Evolutionary conservation across 2,329 filamentous ascomycete species (phyloP).

Genomic region (Exophiala sideris): DNA sequence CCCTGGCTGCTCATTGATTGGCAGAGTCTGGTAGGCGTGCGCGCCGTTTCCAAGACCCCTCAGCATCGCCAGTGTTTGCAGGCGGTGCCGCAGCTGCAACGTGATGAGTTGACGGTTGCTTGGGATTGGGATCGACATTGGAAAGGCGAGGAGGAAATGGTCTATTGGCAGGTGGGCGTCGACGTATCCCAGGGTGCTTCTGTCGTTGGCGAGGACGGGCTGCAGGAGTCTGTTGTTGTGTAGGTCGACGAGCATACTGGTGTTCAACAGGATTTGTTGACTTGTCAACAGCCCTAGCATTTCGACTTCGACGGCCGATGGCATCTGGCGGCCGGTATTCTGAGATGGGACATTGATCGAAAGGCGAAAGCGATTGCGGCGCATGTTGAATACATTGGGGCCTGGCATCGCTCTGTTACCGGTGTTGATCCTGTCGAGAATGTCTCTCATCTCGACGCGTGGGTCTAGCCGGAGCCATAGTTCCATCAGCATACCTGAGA

Average conservation of each 20-base stretch:
- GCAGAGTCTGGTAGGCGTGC: constrained; percentile 3
- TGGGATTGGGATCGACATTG: constrained; percentile 9
- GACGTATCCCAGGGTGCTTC: constrained; percentile 4
- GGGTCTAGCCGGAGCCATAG: constrained; percentile 22
- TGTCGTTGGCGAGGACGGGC: constrained; percentile 10
- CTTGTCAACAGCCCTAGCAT: constrained; percentile 8
- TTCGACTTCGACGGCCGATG: constrained; percentile 11
- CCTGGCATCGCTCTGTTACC: not conserved
- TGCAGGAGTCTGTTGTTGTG: constrained; percentile 14
- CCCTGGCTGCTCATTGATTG: not conserved
- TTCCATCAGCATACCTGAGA: constrained; percentile 20
- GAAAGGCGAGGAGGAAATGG: constrained; percentile 10
- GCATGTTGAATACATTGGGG: constrained; percentile 15
- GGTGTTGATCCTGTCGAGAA: constrained; percentile 18
- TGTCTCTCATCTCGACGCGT: constrained; percentile 19
- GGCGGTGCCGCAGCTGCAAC: constrained; percentile 8
- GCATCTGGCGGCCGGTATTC: not conserved
- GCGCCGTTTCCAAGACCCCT: constrained; percentile 9
- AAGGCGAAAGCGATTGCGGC: constrained; percentile 13
- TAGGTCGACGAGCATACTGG: constrained; percentile 20
- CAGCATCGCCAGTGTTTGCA: constrained; percentile 16
- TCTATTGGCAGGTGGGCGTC: constrained; percentile 16
- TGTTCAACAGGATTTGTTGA: constrained; percentile 23
- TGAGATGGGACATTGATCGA: constrained; percentile 3
- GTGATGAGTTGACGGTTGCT: constrained; percentile 8